phyloP scores from a whole-genome alignment of 179 eudicot species.

The Pouteria campechiana region DNA sequence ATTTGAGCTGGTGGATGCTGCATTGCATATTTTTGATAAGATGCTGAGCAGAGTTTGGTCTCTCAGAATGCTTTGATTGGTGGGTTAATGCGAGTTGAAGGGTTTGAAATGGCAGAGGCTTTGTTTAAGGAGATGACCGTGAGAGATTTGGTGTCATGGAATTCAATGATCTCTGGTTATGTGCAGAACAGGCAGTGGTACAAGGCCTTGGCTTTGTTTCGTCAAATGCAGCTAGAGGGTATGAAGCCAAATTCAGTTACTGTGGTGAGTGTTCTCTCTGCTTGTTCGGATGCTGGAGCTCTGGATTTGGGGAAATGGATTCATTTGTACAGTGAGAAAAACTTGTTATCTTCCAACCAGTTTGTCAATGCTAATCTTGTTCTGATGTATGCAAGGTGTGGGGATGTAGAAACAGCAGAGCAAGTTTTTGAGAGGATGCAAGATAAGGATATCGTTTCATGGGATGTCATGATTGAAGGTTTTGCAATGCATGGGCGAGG shows the following conservation, averaged over 20 bases:
- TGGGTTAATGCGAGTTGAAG: too few relatives aligned
- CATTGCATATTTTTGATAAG: too few relatives aligned
- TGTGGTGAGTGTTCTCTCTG: constrained; percentile 40
- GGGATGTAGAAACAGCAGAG: constrained; percentile 27
- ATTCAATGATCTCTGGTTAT: too few relatives aligned
- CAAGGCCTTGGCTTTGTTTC: constrained; percentile 36
- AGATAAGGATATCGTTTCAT: constrained; percentile 56
- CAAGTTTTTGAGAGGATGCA: constrained; percentile 28
- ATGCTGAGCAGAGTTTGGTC: too few relatives aligned
- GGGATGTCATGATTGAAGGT: constrained; percentile 71
- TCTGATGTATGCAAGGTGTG: constrained; percentile 62
- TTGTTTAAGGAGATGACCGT: too few relatives aligned
- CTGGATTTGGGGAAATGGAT: constrained; percentile 39
- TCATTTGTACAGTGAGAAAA: constrained; percentile 37
- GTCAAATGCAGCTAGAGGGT: constrained; percentile 28
- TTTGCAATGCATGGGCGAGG: constrained; percentile 62
- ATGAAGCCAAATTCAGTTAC: constrained; percentile 44
- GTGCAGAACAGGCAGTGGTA: too few relatives aligned
- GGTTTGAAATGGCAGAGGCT: constrained; percentile 26
- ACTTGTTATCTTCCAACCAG: constrained; percentile 21
- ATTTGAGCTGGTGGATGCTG: too few relatives aligned
- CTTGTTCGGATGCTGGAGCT: constrained; percentile 29
- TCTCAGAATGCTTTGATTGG: too few relatives aligned
- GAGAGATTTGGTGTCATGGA: too few relatives aligned
- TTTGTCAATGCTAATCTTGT: constrained; percentile 53